Evolutionary conservation across 371 early-diverging fungal genomes (phyloP).

Genomic region (Mortierella sp.): DNA sequence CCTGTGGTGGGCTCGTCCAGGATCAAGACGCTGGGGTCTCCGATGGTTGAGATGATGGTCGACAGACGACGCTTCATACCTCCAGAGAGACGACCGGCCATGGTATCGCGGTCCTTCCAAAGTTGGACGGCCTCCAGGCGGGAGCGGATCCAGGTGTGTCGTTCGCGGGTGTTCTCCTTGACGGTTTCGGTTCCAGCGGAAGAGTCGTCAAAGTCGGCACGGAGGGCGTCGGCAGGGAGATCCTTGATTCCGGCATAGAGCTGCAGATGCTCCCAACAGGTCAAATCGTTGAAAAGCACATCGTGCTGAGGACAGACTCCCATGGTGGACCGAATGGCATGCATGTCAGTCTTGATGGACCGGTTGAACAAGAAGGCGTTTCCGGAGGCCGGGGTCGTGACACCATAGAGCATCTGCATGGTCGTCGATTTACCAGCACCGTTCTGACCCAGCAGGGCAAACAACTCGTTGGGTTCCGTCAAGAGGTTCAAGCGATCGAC

Average conservation of each 20-base stretch:
- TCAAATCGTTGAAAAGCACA: conserved; percentile 58
- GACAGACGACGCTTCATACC: conserved; percentile 78
- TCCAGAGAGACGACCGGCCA: conserved; percentile 58
- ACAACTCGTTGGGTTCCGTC: conserved; percentile 51
- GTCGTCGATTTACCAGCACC: conserved; percentile 58
- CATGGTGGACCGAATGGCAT: conserved; percentile 43
- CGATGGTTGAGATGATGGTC: conserved; percentile 79
- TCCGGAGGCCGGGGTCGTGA: conserved; percentile 42
- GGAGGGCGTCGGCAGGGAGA: conserved; percentile 40
- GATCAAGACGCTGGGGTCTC: conserved; percentile 69
- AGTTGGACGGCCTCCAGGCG: conserved; percentile 64
- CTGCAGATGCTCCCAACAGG: conserved; percentile 60
- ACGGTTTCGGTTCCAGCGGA: conserved; percentile 23
- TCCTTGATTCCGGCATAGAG: conserved; percentile 62
- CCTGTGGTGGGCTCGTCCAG: conserved; percentile 68
- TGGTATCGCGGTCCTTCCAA: conserved; percentile 56
- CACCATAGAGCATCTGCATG: conserved; percentile 57
- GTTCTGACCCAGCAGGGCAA: conserved; percentile 55
- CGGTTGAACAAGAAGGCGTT: conserved; percentile 48
- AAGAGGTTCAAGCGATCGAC: conserved; percentile 51
- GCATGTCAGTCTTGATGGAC: conserved; percentile 43
- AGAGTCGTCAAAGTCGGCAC: conserved; percentile 17
- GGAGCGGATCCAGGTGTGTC: conserved; percentile 47
- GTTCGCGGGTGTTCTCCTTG: conserved; percentile 47
- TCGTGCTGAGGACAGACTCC: conserved; percentile 65